Evolutionary conservation across 495 filamentous ascomycete species (phyloP), one percentile per base, ranked within the genome.

Genomic region (Astrocystis sublimbata): DNA sequence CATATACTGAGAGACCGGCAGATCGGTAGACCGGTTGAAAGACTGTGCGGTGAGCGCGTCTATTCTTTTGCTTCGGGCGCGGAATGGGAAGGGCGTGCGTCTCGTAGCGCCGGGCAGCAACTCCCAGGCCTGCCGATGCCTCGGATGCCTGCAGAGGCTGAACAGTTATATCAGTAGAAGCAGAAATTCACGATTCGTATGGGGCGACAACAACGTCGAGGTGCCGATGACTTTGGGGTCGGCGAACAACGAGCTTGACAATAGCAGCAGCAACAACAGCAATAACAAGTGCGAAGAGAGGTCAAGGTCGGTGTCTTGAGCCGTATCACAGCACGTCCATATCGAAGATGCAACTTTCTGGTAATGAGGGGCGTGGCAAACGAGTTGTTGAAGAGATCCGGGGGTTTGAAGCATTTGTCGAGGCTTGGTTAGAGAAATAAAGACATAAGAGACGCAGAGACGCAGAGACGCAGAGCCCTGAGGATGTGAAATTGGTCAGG

Each of bases 61-160:
- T 21, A 12, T 23, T 31, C 9, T 9, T 53, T 61, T 38, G 49
- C 38, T 53, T 19, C 12, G 35, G 40, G 30, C 6, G 12, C 59
- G 53, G 17, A 42, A 4, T 15, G 26, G 41, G 45, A 33, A 51
- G 13, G 23, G 40, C 31, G 24, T 10, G 28, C 19, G 6, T 8
- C 30, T 40, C 30, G 36, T 17, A 42, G 33, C 17, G 21, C 19
- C 49, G 49, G 36, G 40, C 49, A 17, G 51, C 60, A 28, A 38
- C 59, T 8, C 19, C 30, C 5, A 28, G 40, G n/a, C 13, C 2
- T 8, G 28, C 38, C 59, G 26, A 56, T 62, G 28, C 21, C 41
- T 62, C 60, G 60, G 60, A 56, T 49, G 33, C 26, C 21, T 56
- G 60, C 60, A 55, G 60, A 55, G 41, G 30, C 28, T 49, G 42